phyloP scores from a whole-genome alignment of 768 basidiomycete species.

The Auricularia cornea region DNA sequence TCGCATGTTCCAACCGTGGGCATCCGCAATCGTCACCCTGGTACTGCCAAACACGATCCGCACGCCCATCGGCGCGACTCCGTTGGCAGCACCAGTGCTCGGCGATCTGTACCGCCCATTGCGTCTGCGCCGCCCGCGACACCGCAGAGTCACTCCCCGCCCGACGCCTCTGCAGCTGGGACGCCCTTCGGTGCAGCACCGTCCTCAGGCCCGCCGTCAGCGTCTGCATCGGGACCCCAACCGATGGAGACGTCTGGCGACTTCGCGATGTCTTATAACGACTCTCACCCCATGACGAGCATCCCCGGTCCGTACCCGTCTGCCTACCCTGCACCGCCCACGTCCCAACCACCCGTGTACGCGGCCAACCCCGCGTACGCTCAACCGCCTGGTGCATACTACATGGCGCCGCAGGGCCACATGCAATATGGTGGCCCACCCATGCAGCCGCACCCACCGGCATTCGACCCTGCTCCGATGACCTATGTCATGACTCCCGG shows the following conservation, averaged over 20 bases:
- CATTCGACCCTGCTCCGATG: background rate
- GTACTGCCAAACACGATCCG: background rate
- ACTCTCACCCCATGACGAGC: background rate
- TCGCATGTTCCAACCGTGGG: conserved; percentile 7
- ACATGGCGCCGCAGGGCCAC: background rate
- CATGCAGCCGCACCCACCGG: background rate
- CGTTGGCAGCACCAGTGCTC: background rate
- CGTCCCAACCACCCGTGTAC: background rate
- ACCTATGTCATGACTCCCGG: background rate
- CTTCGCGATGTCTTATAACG: background rate
- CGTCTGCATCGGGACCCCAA: background rate
- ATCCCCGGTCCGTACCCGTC: background rate
- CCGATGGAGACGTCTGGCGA: background rate
- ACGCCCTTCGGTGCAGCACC: background rate
- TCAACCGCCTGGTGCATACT: background rate
- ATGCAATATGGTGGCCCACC: background rate
- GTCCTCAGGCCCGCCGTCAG: background rate
- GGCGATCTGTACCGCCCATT: background rate
- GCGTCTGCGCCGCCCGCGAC: background rate
- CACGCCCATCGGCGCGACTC: background rate
- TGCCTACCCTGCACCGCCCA: background rate
- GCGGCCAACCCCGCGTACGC: background rate
- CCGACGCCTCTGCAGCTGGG: background rate
- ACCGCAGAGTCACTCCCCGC: background rate
- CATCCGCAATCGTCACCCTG: background rate